These are phyloP conservation scores for Rhynchosporium agropyri DNA, from an alignment of 2,329 filamentous ascomycete species.

Conservation along the genomic window DNA sequence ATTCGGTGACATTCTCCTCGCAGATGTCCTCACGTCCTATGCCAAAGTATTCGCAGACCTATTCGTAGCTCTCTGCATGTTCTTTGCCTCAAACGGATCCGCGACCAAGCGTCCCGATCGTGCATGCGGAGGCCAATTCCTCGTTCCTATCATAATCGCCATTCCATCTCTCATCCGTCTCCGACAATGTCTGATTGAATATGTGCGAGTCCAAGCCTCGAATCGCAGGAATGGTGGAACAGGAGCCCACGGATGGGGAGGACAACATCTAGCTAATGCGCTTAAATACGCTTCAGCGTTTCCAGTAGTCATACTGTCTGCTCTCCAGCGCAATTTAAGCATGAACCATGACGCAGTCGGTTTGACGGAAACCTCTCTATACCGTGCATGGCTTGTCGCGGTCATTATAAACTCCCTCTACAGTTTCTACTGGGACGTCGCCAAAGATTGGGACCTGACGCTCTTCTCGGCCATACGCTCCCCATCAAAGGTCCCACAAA, in stretches of 20 bases:
- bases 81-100: constrained; percentile 69
- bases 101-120: constrained; percentile 82
- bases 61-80: constrained; percentile 91
- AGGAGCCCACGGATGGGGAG: constrained; percentile 68
- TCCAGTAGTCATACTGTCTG: constrained; percentile 81
- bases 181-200: constrained; percentile 90
- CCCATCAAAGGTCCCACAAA: constrained; percentile 51
- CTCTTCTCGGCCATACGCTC: constrained; percentile 69
- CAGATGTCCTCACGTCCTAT: constrained; percentile 93
- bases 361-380: constrained; percentile 48
- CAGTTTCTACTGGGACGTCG: constrained; percentile 98
- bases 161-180: constrained; percentile 84
- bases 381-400: constrained; percentile 68
- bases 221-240: constrained; percentile 50
- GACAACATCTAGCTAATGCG: constrained; percentile 90
- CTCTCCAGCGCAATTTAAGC: constrained; percentile 67
- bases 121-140: constrained; percentile 73
- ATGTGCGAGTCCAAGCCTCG: constrained; percentile 66
- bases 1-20: constrained; percentile 90
- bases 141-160: constrained; percentile 83
- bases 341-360: constrained; percentile 43
- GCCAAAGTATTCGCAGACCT: constrained; percentile 89
- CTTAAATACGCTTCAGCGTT: constrained; percentile 94
- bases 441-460: constrained; percentile 94
- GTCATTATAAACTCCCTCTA: constrained; percentile 85